Percentiles rank a stretch among this genome's conserved stretches.
Conservation (phyloP, 2,329 filamentous ascomycete genomes). For the Colletotrichum caudatum region DNA sequence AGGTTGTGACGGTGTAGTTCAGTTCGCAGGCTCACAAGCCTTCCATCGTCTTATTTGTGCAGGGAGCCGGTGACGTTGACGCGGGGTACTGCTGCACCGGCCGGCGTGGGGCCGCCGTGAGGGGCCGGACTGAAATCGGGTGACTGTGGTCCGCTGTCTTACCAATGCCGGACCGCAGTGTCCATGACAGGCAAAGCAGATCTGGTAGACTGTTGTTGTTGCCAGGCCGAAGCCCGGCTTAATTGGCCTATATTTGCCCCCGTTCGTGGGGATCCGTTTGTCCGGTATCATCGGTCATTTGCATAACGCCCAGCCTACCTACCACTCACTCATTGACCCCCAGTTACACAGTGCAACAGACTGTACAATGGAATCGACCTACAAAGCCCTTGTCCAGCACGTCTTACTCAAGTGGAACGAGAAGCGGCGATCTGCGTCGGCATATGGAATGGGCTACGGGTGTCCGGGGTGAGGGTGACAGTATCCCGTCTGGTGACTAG, state of each 20-base stretch:
- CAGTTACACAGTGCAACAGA: too few species aligned
- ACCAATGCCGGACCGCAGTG: not conserved
- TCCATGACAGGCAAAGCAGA: too few species aligned
- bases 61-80: constrained; percentile 14
- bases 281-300: not conserved
- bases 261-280: not conserved
- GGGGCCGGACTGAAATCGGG: constrained; percentile 29
- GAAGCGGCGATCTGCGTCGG: constrained; percentile 5
- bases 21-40: not conserved
- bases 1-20: not conserved
- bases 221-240: not conserved
- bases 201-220: not conserved
- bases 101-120: constrained; percentile 32
- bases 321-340: too few species aligned
- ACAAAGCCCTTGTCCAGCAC: constrained; percentile 44
- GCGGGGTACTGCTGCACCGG: constrained; percentile 33
- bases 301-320: not conserved
- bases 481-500: not conserved
- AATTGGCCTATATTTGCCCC: not conserved
- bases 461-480: constrained; percentile 7
- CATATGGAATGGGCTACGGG: too few species aligned
- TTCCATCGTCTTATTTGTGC: constrained; percentile 18
- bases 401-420: constrained; percentile 44
- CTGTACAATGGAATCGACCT: constrained; percentile 48
- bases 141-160: constrained; percentile 21